Conservation (phyloP, 2,329 filamentous ascomycete genomes). For the Ascochyta viciae-villosae region DNA sequence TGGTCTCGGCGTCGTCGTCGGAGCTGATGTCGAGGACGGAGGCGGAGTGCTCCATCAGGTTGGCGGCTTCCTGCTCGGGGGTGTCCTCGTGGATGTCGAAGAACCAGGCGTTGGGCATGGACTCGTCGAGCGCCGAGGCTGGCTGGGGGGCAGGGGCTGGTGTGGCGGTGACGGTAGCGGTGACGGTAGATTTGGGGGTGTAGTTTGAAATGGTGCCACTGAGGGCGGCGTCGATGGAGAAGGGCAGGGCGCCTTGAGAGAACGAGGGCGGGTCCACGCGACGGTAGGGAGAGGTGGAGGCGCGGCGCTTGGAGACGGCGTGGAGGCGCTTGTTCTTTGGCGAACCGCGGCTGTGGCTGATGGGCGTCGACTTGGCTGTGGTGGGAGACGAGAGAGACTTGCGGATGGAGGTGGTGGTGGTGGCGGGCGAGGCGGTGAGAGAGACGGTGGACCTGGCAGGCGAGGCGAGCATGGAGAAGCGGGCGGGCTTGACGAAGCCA, state of each 20-base stretch:
- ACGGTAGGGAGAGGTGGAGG: constrained; percentile 65
- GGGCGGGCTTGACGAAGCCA: constrained; percentile 50
- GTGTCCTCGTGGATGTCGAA: constrained; percentile 97
- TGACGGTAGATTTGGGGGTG: constrained; percentile 53
- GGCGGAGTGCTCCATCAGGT: constrained; percentile 89
- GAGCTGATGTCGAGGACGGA: constrained; percentile 87
- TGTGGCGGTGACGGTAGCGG: constrained; percentile 34
- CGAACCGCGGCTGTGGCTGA: constrained; percentile 70
- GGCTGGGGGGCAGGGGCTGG: constrained; percentile 48
- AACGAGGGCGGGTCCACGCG: constrained; percentile 76
- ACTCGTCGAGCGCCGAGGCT: constrained; percentile 56
- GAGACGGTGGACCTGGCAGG: constrained; percentile 33
- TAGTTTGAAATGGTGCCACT: constrained; percentile 75
- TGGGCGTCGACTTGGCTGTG: constrained; percentile 53
- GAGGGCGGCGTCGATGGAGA: constrained; percentile 84
- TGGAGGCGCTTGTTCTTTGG: constrained; percentile 75
- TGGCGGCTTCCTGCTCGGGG: constrained; percentile 87
- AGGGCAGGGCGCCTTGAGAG: constrained; percentile 64
- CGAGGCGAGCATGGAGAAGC: constrained; percentile 48
- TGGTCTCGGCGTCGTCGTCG: constrained; percentile 75
- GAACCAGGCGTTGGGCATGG: constrained; percentile 72
- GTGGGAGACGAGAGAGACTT: constrained; percentile 53
- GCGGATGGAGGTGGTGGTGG: constrained; percentile 38
- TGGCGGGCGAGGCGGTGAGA: constrained; percentile 35
- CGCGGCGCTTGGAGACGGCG: constrained; percentile 72